These are phyloP conservation scores for Boletus fagicola DNA, from an alignment of 768 basidiomycete genomes.

Conservation along the genomic window DNA sequence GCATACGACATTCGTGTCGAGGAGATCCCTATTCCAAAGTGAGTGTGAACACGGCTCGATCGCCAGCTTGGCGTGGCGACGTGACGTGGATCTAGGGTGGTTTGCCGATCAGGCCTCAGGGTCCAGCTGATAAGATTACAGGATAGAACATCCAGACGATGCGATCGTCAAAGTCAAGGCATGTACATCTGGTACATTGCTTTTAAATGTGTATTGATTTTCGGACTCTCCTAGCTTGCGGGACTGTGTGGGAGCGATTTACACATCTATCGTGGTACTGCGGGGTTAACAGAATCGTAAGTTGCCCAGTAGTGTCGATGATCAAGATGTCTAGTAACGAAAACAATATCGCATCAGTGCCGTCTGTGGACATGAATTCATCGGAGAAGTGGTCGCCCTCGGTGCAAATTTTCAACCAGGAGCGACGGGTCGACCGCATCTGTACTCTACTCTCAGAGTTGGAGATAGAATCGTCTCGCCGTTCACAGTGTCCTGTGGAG, in stretches of 20 bases:
- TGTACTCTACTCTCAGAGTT: slow-evolving; percentile 62
- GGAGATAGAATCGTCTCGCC: slow-evolving; percentile 80
- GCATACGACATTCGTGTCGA: slow-evolving; percentile 73
- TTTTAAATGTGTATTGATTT: background rate
- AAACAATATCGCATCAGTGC: slow-evolving; percentile 40
- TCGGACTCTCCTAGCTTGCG: slow-evolving; percentile 44
- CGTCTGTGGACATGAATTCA: slow-evolving; percentile 74
- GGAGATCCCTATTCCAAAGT: slow-evolving; percentile 52
- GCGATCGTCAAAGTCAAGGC: slow-evolving; percentile 75
- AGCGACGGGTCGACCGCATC: slow-evolving; percentile 48
- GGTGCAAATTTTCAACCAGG: slow-evolving; percentile 54
- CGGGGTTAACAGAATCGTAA: slow-evolving; percentile 50
- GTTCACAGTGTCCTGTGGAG: slow-evolving; percentile 80
- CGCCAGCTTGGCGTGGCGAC: background rate
- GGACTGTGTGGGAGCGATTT: slow-evolving; percentile 75
- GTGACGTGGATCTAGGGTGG: too few relatives aligned
- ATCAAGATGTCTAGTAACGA: background rate
- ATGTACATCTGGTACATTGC: slow-evolving; percentile 12
- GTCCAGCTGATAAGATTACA: slow-evolving; percentile 29
- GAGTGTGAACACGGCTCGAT: slow-evolving; percentile 26
- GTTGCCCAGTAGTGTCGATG: slow-evolving; percentile 18
- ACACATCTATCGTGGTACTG: slow-evolving; percentile 70
- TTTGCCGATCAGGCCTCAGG: background rate
- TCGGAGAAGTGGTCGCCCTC: slow-evolving; percentile 67
- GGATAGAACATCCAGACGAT: slow-evolving; percentile 72